A percentile compares a stretch with the other conserved stretches of the same genome.
Evolutionary conservation across 2,329 filamentous ascomycete species (phyloP).

Genomic region (Sporothrix euskadiensis): DNA sequence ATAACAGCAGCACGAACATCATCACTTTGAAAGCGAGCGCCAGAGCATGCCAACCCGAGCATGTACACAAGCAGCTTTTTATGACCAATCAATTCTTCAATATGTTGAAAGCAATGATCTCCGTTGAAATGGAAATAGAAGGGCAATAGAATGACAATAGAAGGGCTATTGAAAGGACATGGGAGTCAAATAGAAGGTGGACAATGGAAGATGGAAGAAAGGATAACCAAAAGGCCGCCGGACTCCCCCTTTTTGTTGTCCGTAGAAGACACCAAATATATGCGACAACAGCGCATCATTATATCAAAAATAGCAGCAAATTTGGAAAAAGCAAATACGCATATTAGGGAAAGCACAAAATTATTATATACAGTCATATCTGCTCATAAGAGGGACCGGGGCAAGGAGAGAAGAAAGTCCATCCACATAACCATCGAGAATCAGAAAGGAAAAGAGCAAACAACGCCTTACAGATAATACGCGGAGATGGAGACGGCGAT

Average conservation of each 20-base stretch:
- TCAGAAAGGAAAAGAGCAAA: neutral
- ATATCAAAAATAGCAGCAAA: neutral
- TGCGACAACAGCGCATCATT: neutral
- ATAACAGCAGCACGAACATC: neutral
- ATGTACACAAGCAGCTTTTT: neutral
- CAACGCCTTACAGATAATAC: neutral
- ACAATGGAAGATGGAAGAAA: neutral
- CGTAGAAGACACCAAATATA: neutral
- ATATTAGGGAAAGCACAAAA: neutral
- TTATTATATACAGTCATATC: neutral
- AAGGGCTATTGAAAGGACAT: neutral
- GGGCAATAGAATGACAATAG: neutral
- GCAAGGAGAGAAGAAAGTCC: constrained; percentile 2
- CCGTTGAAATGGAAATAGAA: neutral
- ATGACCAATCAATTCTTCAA: neutral
- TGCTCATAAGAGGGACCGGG: neutral
- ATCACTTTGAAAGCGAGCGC: neutral
- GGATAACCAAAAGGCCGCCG: neutral
- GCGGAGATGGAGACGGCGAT: neutral
- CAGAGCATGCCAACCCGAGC: neutral
- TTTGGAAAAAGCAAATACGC: neutral
- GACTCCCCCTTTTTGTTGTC: constrained; percentile 19
- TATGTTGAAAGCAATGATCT: neutral
- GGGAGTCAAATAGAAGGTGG: neutral
- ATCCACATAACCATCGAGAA: neutral